Evolutionary conservation across 2,329 filamentous ascomycete species (phyloP), one percentile per base, ranked within the genome.

Genomic region (Epichloe typhina): DNA sequence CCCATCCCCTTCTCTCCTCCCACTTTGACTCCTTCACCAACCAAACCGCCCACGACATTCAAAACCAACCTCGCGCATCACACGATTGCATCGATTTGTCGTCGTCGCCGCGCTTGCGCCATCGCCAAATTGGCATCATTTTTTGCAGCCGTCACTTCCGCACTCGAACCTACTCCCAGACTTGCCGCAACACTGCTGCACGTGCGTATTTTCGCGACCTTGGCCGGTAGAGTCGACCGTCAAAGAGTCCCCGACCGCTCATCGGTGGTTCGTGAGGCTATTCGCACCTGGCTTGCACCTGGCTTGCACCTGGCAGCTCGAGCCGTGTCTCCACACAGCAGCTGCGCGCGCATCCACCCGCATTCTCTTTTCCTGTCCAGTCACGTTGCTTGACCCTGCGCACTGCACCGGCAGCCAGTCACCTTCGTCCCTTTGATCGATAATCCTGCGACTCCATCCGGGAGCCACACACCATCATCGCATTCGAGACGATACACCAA

Each of bases 61-160:
- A 61, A 60, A 57, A 51, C 47, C 50, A 55, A 54, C 53, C 51
- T 64, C 58, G 61, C 54, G 46, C 53, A 44, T 54, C 47, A 51
- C 51, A 57, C 44, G 36, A 58, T 57, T 61, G 56, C 71, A 74
- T 75, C 70, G 62, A 67, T 67, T 63, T 59, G 57, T 56, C 64
- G 64, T 64, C 59, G 51, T 63, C 62, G 56, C 57, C 49, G 50
- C 57, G 59, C 59, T 62, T 51, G 55, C 61, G 57, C 55, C 64
- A 69, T 69, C 66, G 52, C 54, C 55, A 67, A 66, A 69, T 56
- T 45, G 52, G 46, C 56, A 57, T 62, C 61, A 64, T 67, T 66
- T 56, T 62, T 61, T 65, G 62, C 64, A 52, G 52, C 60, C 51
- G 51, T 56, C 50, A 55, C 54, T 49, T 55, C 61, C 60, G 63